Evolutionary conservation across 176 grass and related monocot genomes (phyloP), one percentile per base, ranked within the genome.

Genomic region (Musa acuminata): DNA sequence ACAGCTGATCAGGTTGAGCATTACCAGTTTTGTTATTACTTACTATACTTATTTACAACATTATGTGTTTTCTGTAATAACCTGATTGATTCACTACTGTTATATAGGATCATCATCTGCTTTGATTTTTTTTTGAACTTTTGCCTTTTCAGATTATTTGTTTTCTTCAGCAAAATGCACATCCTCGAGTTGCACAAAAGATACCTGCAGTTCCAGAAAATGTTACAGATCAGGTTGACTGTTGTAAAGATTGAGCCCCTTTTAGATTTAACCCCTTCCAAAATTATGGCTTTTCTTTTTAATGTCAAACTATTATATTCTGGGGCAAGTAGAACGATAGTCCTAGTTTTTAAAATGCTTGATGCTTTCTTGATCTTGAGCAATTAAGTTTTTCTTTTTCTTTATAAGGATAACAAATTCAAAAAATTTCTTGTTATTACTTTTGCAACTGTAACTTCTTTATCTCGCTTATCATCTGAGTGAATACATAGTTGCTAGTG

Each of bases 121-220:
- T 62, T 11, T 65, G 22, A 65, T 14, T 27, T 70, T 17, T 26
- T 52, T 70, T 13, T 55, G 9, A 43, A 25, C 53, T 64, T 21
- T 52, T 2, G 55, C 19, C 48, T 11, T 78, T 74, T 72, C 74
- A 97, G 90, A 97, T 97, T 85, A 71, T 97, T 70, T 90, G 90
- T 60, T 97, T 97, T 80, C 90, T 93, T 78, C 86, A 85, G 72
- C 94, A 98, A 75, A 91, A 98, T 80, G 90, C 86, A 59, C 90
- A 91, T 79, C 90, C 90, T 77, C 87, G 87, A 81, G 90, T 97
- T 73, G 84, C 82, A 8, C 83, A 91, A 64, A 98, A 91, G 79
- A 75, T 79, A 82, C 94, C 87, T 16, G 0, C 54, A 72, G 86
- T 91, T 50, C 90, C 88, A 21, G 86, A 97, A 75, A 98, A 93